Percentiles rank a stretch among this genome's conserved stretches.
These are phyloP conservation scores for Suillus spraguei DNA, from an alignment of 768 basidiomycete species.

Conservation along the genomic window DNA sequence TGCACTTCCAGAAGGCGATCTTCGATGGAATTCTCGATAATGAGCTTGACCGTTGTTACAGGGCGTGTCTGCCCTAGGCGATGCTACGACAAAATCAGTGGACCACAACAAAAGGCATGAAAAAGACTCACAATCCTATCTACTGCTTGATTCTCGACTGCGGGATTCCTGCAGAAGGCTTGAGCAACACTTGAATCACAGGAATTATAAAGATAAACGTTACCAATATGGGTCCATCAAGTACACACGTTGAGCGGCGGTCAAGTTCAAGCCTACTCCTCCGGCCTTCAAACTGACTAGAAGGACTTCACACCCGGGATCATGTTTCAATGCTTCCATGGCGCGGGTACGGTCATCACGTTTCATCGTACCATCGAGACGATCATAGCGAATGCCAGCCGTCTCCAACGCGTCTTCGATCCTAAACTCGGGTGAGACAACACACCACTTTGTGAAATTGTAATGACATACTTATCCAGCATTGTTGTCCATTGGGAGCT, in stretches of 20 bases:
- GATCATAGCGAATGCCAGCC: slow-evolving; percentile 83
- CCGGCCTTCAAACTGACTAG: slow-evolving; percentile 96
- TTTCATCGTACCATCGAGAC: slow-evolving; percentile 97
- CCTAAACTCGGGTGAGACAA: slow-evolving; percentile 39
- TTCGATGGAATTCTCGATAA: slow-evolving; percentile 95
- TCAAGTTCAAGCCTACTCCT: slow-evolving; percentile 95
- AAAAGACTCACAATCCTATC: slow-evolving; percentile 83
- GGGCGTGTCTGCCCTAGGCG: slow-evolving; percentile 93
- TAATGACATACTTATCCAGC: slow-evolving; percentile 75
- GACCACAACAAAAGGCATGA: not conserved
- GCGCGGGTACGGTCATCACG: slow-evolving; percentile 90
- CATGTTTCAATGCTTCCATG: slow-evolving; percentile 90
- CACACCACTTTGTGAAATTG: not conserved
- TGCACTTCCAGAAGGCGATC: slow-evolving; percentile 91
- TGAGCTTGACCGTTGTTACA: slow-evolving; percentile 89
- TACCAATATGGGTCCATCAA: slow-evolving; percentile 98
- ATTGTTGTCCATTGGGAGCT: slow-evolving; percentile 96
- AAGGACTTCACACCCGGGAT: slow-evolving; percentile 90
- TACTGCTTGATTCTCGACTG: slow-evolving; percentile 96
- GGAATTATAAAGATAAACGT: slow-evolving; percentile 17
- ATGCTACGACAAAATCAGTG: slow-evolving; percentile 54
- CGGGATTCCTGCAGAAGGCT: slow-evolving; percentile 73
- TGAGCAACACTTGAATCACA: slow-evolving; percentile 9
- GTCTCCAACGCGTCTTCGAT: slow-evolving; percentile 88
- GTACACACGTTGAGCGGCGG: slow-evolving; percentile 91